Conservation (phyloP, 2,329 filamentous ascomycete species). For the Xylariaceae sp. region DNA sequence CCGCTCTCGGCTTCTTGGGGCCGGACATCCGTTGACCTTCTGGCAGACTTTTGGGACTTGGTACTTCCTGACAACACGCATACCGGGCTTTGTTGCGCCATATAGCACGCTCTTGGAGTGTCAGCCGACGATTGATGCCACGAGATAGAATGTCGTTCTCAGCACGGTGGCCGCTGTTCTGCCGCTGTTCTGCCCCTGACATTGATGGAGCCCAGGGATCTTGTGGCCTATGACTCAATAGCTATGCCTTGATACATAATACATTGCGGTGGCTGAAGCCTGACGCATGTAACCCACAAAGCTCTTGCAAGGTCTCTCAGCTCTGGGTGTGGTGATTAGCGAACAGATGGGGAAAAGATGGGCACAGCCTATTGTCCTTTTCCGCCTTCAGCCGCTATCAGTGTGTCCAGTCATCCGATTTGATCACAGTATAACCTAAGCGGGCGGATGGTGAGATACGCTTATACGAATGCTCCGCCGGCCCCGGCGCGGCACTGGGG, state of each 20-base stretch:
- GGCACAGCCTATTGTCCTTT: not conserved
- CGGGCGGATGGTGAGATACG: no score
- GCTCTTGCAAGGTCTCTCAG: not conserved
- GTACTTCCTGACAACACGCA: no score
- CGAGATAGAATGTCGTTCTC: not conserved
- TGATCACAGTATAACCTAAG: no score
- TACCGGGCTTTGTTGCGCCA: no score
- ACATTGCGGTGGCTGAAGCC: not conserved
- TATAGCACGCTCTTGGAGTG: no score
- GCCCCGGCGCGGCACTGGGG: no score
- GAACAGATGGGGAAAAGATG: not conserved
- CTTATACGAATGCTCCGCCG: no score
- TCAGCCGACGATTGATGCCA: no score
- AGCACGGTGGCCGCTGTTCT: not conserved
- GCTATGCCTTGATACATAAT: not conserved
- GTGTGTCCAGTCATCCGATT: not conserved
- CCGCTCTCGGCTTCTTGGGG: not conserved
- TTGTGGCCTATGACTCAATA: not conserved
- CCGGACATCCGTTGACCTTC: no score
- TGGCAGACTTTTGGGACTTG: no score
- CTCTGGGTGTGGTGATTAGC: not conserved
- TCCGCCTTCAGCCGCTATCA: not conserved
- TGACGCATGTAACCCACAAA: not conserved
- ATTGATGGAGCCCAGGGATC: not conserved
- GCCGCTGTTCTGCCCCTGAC: no score